A percentile compares a stretch with the other conserved stretches of the same genome.
Evolutionary conservation across 2,329 filamentous ascomycete species (phyloP).

Genomic region (Podosphaera xanthii): DNA sequence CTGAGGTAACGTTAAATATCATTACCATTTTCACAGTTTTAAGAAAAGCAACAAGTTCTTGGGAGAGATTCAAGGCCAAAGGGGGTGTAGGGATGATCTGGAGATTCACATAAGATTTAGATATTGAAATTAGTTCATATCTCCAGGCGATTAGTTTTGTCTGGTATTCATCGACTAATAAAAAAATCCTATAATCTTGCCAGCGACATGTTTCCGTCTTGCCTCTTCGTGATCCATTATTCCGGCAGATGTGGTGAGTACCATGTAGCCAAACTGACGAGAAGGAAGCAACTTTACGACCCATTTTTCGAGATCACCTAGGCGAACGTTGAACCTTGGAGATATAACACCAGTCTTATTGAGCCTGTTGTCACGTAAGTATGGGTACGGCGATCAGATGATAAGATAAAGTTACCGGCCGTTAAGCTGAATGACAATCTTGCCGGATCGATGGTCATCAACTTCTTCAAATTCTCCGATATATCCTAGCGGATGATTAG

Average conservation of each 20-base stretch:
- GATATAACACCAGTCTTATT: constrained; percentile 99
- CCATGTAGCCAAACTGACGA: constrained; percentile 99
- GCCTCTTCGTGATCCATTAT: constrained; percentile 99
- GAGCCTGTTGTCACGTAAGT: constrained; percentile 25
- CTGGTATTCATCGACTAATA: constrained; percentile 39
- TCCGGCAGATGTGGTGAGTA: constrained; percentile 95
- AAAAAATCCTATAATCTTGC: constrained; percentile 99
- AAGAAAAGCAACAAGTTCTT: too few species aligned
- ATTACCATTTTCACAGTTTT: too few species aligned
- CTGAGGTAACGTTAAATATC: too few species aligned
- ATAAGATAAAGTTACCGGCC: constrained; percentile 36
- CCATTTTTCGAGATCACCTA: constrained; percentile 98
- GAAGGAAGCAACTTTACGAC: constrained; percentile 96
- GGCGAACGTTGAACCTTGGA: constrained; percentile 97
- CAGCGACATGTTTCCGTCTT: constrained; percentile 92
- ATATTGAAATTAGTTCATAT: too few species aligned
- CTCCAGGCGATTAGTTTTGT: too few species aligned
- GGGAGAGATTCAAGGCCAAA: too few species aligned
- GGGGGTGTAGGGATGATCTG: too few species aligned
- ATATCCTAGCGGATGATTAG: constrained; percentile 46
- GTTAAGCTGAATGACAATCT: constrained; percentile 99
- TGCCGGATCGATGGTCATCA: constrained; percentile 97
- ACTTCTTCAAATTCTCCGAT: constrained; percentile 99
- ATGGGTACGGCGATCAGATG: constrained; percentile 1
- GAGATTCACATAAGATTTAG: too few species aligned